phyloP scores from a whole-genome alignment of 2,329 filamentous ascomycete species.

The Elsinoe perseae region DNA sequence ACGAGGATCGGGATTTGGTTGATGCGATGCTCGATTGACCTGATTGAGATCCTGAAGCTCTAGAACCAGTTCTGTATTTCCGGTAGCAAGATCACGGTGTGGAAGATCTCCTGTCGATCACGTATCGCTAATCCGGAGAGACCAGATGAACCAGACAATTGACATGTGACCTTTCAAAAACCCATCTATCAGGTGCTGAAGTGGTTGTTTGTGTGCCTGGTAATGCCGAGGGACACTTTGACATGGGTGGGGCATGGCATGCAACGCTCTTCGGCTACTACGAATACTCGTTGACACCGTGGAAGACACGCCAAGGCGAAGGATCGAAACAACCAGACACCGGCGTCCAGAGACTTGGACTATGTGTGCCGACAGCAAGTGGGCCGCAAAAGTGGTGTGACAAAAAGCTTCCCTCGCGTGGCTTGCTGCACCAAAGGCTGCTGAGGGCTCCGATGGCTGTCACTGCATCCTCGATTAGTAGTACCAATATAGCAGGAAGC shows the following conservation, averaged over 20 bases:
- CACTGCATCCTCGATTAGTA: neutral
- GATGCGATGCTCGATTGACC: neutral
- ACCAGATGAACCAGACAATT: neutral
- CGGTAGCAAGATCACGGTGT: neutral
- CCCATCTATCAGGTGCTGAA: neutral
- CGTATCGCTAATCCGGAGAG: neutral
- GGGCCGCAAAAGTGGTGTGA: neutral
- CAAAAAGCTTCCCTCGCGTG: neutral
- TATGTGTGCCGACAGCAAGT: neutral
- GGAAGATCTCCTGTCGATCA: neutral
- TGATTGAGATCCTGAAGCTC: neutral
- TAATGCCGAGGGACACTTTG: neutral
- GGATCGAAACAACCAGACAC: neutral
- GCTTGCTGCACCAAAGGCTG: neutral
- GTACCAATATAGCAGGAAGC: neutral
- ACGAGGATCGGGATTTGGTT: neutral
- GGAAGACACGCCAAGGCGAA: neutral
- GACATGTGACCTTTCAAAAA: neutral
- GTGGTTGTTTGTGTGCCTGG: neutral
- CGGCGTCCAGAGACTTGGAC: neutral
- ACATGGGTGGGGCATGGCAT: neutral
- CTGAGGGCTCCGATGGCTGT: neutral
- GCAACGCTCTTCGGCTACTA: neutral
- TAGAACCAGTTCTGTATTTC: neutral
- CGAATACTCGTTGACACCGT: neutral